These are phyloP conservation scores for Gryganskiella cystojenkinii DNA, from an alignment of 192 early-diverging fungal species.

Conservation along the genomic window DNA sequence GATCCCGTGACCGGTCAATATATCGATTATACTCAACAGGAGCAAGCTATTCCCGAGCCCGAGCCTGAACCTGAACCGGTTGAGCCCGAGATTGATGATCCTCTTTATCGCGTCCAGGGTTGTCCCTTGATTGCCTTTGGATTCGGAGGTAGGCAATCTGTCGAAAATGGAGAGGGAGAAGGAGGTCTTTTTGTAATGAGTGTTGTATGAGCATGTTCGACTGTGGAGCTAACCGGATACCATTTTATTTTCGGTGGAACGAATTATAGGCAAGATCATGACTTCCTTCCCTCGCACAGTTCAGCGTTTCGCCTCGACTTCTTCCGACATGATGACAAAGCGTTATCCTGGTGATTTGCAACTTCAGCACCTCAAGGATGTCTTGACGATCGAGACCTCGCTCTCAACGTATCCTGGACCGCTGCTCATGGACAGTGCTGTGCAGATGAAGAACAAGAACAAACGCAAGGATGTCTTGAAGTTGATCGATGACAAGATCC, in stretches of 20 bases:
- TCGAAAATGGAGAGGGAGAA: neutral
- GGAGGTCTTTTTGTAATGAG: no score
- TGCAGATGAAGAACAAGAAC: constrained; percentile 56
- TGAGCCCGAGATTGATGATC: constrained; percentile 50
- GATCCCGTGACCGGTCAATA: constrained; percentile 31
- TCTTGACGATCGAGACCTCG: constrained; percentile 46
- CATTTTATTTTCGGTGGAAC: no score
- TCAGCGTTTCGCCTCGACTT: constrained; percentile 52
- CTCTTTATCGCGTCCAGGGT: constrained; percentile 56
- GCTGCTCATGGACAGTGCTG: constrained; percentile 63
- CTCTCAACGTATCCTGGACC: constrained; percentile 63
- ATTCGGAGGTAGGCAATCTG: constrained; percentile 64
- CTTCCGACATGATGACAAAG: constrained; percentile 40
- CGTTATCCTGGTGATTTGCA: constrained; percentile 59
- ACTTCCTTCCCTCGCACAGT: constrained; percentile 74
- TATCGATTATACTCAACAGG: constrained; percentile 37
- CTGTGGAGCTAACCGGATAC: no score
- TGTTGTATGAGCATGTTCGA: no score
- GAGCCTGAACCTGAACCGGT: constrained; percentile 26
- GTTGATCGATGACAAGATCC: constrained; percentile 52
- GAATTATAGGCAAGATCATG: constrained; percentile 59
- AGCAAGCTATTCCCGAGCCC: constrained; percentile 24
- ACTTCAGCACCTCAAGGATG: constrained; percentile 58
- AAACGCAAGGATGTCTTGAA: constrained; percentile 61
- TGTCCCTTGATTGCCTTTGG: constrained; percentile 76